Percentiles rank a stretch among this genome's conserved stretches.
phyloP scores from a whole-genome alignment of 176 grass and related monocot species.

The Secale cereale region DNA sequence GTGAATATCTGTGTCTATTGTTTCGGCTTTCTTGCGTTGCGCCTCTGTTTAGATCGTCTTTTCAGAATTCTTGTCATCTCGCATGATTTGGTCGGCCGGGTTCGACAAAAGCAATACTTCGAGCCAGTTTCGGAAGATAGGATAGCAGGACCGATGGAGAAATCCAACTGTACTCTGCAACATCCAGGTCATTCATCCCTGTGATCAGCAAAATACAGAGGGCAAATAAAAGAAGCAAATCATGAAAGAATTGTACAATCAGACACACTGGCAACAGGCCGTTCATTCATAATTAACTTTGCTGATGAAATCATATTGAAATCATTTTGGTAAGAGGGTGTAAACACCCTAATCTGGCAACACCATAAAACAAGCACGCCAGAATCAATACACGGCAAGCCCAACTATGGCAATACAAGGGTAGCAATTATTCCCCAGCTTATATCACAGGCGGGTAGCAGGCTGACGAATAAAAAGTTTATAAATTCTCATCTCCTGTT shows the following conservation, averaged over 20 bases:
- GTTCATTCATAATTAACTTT: neutral
- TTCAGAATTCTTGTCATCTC: neutral
- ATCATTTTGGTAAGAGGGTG: neutral
- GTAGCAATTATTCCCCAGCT: slow-evolving; percentile 39
- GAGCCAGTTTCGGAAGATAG: neutral
- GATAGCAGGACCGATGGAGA: too few species aligned
- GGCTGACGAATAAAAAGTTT: slow-evolving; percentile 25
- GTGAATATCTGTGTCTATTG: slow-evolving; percentile 3
- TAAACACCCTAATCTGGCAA: slow-evolving; percentile 26
- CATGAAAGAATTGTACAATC: neutral
- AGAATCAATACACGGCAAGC: slow-evolving; percentile 14
- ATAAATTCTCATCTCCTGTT: slow-evolving; percentile 26
- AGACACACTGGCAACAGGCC: neutral
- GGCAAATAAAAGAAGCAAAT: neutral
- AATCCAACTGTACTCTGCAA: neutral
- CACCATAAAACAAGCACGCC: slow-evolving; percentile 33
- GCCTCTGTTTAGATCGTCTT: neutral
- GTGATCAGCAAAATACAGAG: neutral
- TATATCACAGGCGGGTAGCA: slow-evolving; percentile 10
- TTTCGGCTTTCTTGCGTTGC: neutral
- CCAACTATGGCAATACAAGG: slow-evolving; percentile 12
- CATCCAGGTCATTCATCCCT: neutral
- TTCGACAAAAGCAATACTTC: neutral
- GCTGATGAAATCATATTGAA: neutral
- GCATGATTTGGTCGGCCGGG: neutral